Base-by-base conservation (phyloP, 2,329 filamentous ascomycete species). In the Calonectria pseudoreteaudii region DNA sequence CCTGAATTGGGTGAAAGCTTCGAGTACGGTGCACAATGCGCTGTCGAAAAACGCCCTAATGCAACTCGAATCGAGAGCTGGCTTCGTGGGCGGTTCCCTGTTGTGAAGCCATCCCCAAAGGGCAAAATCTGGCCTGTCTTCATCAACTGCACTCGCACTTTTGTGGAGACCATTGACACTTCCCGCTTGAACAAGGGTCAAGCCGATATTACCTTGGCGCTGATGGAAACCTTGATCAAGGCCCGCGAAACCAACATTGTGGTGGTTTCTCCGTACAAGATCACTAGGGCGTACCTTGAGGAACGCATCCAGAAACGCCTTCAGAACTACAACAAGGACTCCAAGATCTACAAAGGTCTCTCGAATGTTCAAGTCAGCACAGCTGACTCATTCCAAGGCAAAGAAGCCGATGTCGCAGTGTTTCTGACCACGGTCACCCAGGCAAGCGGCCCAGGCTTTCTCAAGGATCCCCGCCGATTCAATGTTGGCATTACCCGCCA, bases 321-420 rank as follows among this genome's bases (percentile, higher is more conserved):
- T 0, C 20, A 3, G 11, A 16, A 0, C 23, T n/a, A 14, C 34
- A 47, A 56, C 4, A 31, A 58, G 4, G 18, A 34, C 34, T 44
- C 20, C 9, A 8, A n/a, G 0, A 13, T 65, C 9, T 41, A 20
- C 28, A 41, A 30, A 20, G 20, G 49, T 14, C 31, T 66, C 30
- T 31, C 20, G 5, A 30, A 13, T 9, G 16, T 68, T 20, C 23
- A 71, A n/a, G 50, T 66, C 50, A 58, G 62, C 34, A 60, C 68
- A 23, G 38, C 68, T 4, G 68, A 52, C 50, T 66, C 78, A 6
- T 73, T 68, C 16, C 71, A 62, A 5, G 67, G 71, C n/a, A 73
- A 70, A 49, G 67, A 68, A 18, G 67, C 38, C 2, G 52, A 31
- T 23, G 52, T 70, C 2, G 62, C 56, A 8, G 70, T 70, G n/a